Conservation (phyloP, 2,329 filamentous ascomycete species). For the Penicillium griseofulvum region DNA sequence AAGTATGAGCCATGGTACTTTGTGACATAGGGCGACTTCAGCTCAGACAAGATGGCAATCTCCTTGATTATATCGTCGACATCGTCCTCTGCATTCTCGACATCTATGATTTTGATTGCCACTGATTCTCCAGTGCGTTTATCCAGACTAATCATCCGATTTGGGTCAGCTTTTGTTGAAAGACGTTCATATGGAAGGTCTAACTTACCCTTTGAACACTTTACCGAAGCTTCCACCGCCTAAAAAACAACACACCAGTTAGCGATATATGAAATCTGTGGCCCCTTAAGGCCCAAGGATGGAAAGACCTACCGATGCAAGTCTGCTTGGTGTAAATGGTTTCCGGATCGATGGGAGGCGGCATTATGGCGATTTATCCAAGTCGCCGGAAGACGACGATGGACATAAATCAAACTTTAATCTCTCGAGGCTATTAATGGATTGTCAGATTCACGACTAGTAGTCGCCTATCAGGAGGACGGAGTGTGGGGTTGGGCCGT, state of each 20-base stretch:
- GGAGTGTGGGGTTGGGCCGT: neutral
- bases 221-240: slow-evolving; percentile 97
- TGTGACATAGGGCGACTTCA: slow-evolving; percentile 94
- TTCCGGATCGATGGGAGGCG: slow-evolving; percentile 73
- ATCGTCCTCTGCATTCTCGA: slow-evolving; percentile 98
- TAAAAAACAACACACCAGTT: slow-evolving; percentile 33
- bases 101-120: slow-evolving; percentile 97
- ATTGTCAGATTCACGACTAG: neutral
- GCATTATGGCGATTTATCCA: slow-evolving; percentile 32
- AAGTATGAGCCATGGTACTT: slow-evolving; percentile 97
- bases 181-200: neutral
- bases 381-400: neutral
- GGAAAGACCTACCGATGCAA: slow-evolving; percentile 67
- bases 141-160: slow-evolving; percentile 65
- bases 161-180: slow-evolving; percentile 7
- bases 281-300: neutral
- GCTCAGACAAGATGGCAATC: slow-evolving; percentile 92
- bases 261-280: neutral
- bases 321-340: slow-evolving; percentile 89
- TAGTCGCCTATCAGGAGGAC: neutral
- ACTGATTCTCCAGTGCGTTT: slow-evolving; percentile 90
- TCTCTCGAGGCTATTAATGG: neutral
- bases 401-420: neutral
- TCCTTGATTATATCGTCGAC: slow-evolving; percentile 99
- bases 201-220: slow-evolving; percentile 87